Conservation (phyloP, 257 asterid species). For the Solanum lignicaule region DNA sequence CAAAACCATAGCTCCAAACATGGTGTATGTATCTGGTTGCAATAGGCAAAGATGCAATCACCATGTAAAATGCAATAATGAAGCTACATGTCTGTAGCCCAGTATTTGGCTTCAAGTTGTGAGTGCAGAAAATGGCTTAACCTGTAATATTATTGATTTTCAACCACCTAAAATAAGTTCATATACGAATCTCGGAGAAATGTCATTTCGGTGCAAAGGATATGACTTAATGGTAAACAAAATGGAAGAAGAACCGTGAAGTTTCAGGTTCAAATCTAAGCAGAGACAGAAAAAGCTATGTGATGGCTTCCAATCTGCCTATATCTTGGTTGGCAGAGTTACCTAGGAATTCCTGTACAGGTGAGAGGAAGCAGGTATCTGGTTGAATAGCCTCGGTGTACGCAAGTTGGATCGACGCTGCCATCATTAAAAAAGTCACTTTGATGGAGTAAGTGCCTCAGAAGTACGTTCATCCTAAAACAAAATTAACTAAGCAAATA, state of each 20-base stretch:
- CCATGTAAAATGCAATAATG: neutral
- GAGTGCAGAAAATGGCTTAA: neutral
- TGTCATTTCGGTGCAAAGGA: neutral
- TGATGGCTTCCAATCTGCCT: neutral
- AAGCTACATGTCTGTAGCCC: neutral
- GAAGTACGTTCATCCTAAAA: neutral
- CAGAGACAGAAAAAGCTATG: neutral
- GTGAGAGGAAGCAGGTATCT: neutral
- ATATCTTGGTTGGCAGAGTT: neutral
- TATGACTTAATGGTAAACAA: neutral
- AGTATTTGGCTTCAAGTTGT: neutral
- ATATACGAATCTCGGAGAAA: neutral
- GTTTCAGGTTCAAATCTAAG: neutral
- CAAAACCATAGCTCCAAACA: neutral
- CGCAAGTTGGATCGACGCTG: neutral
- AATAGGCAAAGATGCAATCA: neutral
- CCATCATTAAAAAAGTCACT: neutral
- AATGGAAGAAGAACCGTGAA: neutral
- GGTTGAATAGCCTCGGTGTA: neutral
- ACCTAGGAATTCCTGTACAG: neutral
- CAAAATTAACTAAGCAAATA: neutral
- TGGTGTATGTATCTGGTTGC: neutral
- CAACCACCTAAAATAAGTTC: neutral
- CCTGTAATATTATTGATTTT: neutral
- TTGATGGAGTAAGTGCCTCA: neutral